Conservation (phyloP, 1,284 basidiomycete species). For the Cryptococcus maquisensis region DNA sequence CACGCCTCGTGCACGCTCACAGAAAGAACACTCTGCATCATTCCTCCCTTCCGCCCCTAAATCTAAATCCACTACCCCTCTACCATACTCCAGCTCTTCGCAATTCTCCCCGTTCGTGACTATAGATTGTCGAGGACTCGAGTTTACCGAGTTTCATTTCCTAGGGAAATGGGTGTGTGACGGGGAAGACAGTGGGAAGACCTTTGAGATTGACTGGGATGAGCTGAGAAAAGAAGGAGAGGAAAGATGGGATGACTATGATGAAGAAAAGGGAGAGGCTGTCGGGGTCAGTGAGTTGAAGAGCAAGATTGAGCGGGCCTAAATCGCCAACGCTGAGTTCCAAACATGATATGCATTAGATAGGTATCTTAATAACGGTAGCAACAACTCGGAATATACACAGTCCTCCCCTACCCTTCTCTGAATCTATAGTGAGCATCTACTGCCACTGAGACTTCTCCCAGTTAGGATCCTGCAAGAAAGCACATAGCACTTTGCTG, state of each 20-base stretch:
- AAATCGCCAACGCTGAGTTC: not conserved
- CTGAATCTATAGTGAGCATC: not conserved
- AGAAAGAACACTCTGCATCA: constrained; percentile 49
- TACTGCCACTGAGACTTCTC: constrained; percentile 46
- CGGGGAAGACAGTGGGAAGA: constrained; percentile 28
- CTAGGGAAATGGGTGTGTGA: constrained; percentile 30
- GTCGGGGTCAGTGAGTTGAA: constrained; percentile 42
- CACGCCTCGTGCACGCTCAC: not conserved
- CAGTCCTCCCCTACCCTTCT: too few species aligned
- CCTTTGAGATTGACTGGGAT: constrained; percentile 45
- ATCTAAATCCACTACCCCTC: constrained; percentile 30
- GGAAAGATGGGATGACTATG: constrained; percentile 49
- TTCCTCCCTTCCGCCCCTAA: constrained; percentile 38
- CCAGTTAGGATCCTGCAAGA: constrained; percentile 57
- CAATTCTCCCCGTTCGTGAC: constrained; percentile 36
- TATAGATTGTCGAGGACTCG: constrained; percentile 48
- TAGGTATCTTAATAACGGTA: not conserved
- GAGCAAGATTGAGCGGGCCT: constrained; percentile 32
- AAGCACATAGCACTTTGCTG: constrained; percentile 93
- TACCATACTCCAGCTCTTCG: constrained; percentile 22
- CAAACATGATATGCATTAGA: not conserved
- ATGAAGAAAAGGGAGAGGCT: constrained; percentile 38
- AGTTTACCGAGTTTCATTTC: constrained; percentile 45
- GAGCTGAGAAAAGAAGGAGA: constrained; percentile 31
- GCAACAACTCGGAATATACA: not conserved